Evolutionary conservation across 257 asterid genomes (phyloP).

Genomic region (Rauvolfia tetraphylla): DNA sequence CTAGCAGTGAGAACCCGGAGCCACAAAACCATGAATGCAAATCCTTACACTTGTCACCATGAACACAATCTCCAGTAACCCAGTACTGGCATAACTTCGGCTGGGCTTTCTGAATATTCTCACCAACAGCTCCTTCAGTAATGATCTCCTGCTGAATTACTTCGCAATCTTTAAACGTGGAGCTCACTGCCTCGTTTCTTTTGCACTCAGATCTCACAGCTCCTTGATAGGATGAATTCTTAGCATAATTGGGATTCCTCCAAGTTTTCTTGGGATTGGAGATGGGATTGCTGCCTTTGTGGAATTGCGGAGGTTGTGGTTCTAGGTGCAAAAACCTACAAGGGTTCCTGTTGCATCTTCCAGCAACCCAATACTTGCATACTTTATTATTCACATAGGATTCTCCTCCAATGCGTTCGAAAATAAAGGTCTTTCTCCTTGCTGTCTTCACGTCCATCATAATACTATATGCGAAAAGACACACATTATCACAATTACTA

Average conservation of each 20-base stretch:
- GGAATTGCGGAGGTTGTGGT: constrained; percentile 12
- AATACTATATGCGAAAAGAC: not conserved
- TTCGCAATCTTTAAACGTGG: not conserved
- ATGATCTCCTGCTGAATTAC: constrained; percentile 1
- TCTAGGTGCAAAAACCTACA: constrained; percentile 43
- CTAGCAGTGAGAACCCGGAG: constrained; percentile 43
- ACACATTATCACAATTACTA: not conserved
- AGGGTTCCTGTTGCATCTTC: constrained; percentile 52
- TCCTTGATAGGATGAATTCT: constrained; percentile 1
- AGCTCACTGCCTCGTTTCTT: not conserved
- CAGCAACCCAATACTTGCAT: constrained; percentile 52
- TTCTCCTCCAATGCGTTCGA: constrained; percentile 23
- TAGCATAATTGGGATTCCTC: constrained; percentile 9
- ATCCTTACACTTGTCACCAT: constrained; percentile 44
- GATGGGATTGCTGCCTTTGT: constrained; percentile 22
- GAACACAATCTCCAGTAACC: constrained; percentile 41
- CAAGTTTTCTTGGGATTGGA: constrained; percentile 6
- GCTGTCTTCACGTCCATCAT: constrained; percentile 31
- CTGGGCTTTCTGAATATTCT: constrained; percentile 15
- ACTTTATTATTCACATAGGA: constrained; percentile 22
- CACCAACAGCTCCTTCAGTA: constrained; percentile 10
- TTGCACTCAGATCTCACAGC: not conserved
- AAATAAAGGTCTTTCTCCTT: constrained; percentile 5
- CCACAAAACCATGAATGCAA: constrained; percentile 46
- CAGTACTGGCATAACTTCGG: constrained; percentile 38